Base-by-base conservation (phyloP, 192 early-diverging fungal genomes). In the Backusella tarrabulga region DNA sequence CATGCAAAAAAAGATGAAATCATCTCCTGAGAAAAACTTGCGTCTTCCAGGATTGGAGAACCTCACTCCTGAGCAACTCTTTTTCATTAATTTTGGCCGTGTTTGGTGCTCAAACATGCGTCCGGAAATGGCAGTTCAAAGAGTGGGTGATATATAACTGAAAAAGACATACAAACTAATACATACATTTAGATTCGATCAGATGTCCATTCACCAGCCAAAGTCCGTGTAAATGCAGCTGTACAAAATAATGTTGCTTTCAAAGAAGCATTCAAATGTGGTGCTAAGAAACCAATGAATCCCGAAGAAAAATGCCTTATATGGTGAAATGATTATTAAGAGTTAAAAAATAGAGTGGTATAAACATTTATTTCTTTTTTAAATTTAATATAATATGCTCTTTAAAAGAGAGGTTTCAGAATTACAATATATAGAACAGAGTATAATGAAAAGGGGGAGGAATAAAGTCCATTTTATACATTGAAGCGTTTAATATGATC, bases 201-300 rank as follows among this genome's bases (percentile, higher is more conserved):
- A 29, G 89, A 94, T 80, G 85, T 88, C 8, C 93, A 94, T 74
- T 85, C 91, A 0, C 92, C 92, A 11, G 67, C 83, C 17, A 70
- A 76, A 34, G 90, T 84, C 84, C 85, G 93, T 32, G 92, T 95
- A 19, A 91, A 88, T 40, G 93, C 91, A 2, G 91, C 85, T 19
- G 76, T 92, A 1, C 76, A 81, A 60, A 93, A 95, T 80, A 88
- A 86, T 2, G 35, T 68, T 19, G 80, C 88, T n/a, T 95, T 95
- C 81, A 80, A 87, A 3, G 80, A 90, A 42, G 87, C 89, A 7
- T 95, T 92, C 77, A 74, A 86, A 19, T 95, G 94, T 80, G 42
- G 15, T 32, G 69, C 71, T 12, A 85, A 86, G 12, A 74, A 82
- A 1, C 77, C 73, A 41, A 92, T 94, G 92, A 94, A 94, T 79